phyloP scores from a whole-genome alignment of 768 basidiomycete species.

The Tubosaeta brunneosetosa region DNA sequence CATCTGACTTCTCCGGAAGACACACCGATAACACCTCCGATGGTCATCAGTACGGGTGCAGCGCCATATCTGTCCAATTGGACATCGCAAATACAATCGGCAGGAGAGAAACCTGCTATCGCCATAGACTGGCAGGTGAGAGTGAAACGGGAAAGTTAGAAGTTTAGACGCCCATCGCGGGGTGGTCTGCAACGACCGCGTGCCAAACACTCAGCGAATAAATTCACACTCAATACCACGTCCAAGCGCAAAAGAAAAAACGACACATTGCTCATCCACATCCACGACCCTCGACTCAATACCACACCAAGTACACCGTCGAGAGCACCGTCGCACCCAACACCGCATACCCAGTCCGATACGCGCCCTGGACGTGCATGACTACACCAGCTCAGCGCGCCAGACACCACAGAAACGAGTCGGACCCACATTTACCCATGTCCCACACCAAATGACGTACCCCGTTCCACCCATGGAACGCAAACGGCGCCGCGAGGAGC shows the following conservation, averaged over 20 bases:
- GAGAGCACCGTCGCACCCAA: conserved; percentile 72
- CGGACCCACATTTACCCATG: conserved; percentile 72
- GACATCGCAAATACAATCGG: too few relatives aligned
- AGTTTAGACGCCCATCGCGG: too few relatives aligned
- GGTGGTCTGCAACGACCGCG: too few relatives aligned
- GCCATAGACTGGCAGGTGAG: too few relatives aligned
- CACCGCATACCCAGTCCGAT: conserved; percentile 78
- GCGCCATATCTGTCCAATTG: too few relatives aligned
- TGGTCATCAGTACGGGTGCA: too few relatives aligned
- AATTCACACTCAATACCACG: not conserved
- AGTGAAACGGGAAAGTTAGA: too few relatives aligned
- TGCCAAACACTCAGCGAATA: not conserved
- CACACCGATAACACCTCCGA: too few relatives aligned
- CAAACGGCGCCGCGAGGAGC: conserved; percentile 79
- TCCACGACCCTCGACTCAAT: not conserved
- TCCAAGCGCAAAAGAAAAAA: not conserved
- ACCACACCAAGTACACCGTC: conserved; percentile 56
- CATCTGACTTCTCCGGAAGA: too few relatives aligned
- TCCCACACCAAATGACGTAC: conserved; percentile 91
- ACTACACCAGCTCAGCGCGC: conserved; percentile 42
- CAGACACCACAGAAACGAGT: not conserved
- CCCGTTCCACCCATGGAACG: conserved; percentile 89
- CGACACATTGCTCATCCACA: not conserved
- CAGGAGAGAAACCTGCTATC: too few relatives aligned
- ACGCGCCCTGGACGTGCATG: conserved; percentile 73